A percentile compares a stretch with the other conserved stretches of the same genome.
Evolutionary conservation across 495 filamentous ascomycete species (phyloP).

Genomic region (Niebla homalea): DNA sequence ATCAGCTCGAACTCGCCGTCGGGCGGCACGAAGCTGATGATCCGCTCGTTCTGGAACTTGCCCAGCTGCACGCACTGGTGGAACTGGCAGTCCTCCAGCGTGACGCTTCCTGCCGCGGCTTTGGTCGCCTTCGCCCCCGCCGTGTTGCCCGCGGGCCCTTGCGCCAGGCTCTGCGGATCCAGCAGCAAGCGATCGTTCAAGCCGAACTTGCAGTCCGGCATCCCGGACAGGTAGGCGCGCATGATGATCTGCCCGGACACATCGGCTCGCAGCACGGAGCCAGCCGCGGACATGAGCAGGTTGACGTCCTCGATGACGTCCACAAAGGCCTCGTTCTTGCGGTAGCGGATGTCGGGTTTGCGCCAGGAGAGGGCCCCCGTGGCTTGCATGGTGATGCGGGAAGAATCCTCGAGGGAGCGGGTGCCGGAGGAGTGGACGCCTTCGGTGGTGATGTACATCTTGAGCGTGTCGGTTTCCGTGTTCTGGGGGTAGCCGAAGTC

Average conservation of each 20-base stretch:
- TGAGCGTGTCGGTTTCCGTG: slow-evolving; percentile 95
- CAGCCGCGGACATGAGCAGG: slow-evolving; percentile 91
- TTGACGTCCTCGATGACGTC: slow-evolving; percentile 99
- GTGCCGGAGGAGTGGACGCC: slow-evolving; percentile 77
- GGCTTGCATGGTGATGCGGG: slow-evolving; percentile 97
- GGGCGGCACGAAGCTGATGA: slow-evolving; percentile 94
- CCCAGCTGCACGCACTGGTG: slow-evolving; percentile 98
- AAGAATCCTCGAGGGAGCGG: slow-evolving; percentile 79
- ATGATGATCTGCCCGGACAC: slow-evolving; percentile 97
- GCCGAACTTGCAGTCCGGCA: slow-evolving; percentile 98
- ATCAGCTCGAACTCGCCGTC: slow-evolving; percentile 99
- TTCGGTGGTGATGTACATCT: slow-evolving; percentile 99
- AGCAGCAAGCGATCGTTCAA: slow-evolving; percentile 91
- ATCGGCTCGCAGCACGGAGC: slow-evolving; percentile 89
- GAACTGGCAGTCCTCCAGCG: slow-evolving; percentile 96
- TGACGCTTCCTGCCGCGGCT: slow-evolving; percentile 90
- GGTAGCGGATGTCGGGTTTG: slow-evolving; percentile 92
- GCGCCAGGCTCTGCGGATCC: slow-evolving; percentile 56
- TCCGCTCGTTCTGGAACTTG: slow-evolving; percentile 93
- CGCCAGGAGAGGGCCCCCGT: slow-evolving; percentile 96
- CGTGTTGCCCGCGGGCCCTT: slow-evolving; percentile 51
- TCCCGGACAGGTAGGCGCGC: slow-evolving; percentile 94
- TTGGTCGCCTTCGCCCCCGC: slow-evolving; percentile 76
- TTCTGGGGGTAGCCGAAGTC: slow-evolving; percentile 99
- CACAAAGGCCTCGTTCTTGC: slow-evolving; percentile 98